phyloP scores from a whole-genome alignment of 805 yeast genomes.

The Priceomyces castillae region DNA sequence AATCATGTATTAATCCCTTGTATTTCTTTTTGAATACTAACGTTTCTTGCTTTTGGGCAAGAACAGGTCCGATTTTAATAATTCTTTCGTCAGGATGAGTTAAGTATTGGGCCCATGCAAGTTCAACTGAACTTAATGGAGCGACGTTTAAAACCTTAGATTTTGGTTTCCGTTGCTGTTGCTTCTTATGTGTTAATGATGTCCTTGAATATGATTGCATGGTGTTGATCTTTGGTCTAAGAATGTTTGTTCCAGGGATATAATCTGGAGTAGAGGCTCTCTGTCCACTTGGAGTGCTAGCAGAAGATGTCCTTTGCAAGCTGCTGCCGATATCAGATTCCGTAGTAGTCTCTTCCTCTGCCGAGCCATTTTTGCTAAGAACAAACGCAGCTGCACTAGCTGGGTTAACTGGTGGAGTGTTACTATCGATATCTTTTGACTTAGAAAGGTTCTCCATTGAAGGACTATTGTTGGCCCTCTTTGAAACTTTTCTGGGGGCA shows the following conservation, averaged over 20 bases:
- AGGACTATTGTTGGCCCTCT: conserved; percentile 7
- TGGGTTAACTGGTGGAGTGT: conserved; percentile 22
- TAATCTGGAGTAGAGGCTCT: conserved; percentile 40
- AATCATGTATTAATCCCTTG: conserved; percentile 55
- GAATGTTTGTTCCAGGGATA: conserved; percentile 59
- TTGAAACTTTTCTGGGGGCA: conserved; percentile 3
- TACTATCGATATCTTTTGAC: conserved; percentile 4
- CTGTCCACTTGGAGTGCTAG: conserved; percentile 27
- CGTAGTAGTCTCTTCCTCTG: conserved; percentile 25
- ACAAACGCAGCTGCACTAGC: conserved; percentile 44
- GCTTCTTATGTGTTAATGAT: conserved; percentile 13
- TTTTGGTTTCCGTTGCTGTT: conserved; percentile 8
- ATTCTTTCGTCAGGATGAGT: conserved; percentile 59
- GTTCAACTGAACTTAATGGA: conserved; percentile 52
- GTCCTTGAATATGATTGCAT: conserved; percentile 23
- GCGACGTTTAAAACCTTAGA: conserved; percentile 37
- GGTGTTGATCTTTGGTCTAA: conserved; percentile 48
- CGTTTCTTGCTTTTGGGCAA: conserved; percentile 42
- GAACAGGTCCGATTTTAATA: conserved; percentile 53
- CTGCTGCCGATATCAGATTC: conserved; percentile 1
- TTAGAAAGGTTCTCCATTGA: conserved; percentile 13
- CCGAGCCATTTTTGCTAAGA: conserved; percentile 21
- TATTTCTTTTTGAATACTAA: conserved; percentile 55
- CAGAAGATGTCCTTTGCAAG: conserved; percentile 23
- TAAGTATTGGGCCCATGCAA: conserved; percentile 57